Evolutionary conservation across 139 green algal species (phyloP), one percentile per base, ranked within the genome.

Genomic region (Chlamydomonas sp.): DNA sequence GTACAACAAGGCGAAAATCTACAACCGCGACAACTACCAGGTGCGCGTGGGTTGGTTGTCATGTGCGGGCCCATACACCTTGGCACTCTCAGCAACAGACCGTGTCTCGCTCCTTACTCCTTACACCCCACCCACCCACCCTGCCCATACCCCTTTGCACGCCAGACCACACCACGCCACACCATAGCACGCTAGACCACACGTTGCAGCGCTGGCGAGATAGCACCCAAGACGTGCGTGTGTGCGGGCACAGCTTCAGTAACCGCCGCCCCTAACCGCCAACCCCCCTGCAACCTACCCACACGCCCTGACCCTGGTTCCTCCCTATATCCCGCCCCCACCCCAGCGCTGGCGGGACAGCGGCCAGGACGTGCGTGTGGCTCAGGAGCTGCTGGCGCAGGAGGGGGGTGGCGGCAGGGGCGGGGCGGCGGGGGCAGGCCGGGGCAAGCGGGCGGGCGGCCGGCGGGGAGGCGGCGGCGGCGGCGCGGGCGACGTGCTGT

Each of bases 11-110:
- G 7, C 78, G 9, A 63, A 61, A 5, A 68, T 91, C 2, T 58
- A 64, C 31, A 91, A 86, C 60, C 57, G 61, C 3, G 84, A 73
- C 63, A 91, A 89, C 63, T 82, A 72, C 62, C 72, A 89, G 83
- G 88, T 86, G 59, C n/a, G 86, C 57, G 59, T 31, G 14, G 60
- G 2, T 1, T 31, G 67, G 67, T 12, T 12, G 14, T 49, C 31
- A 49, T 49, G 31, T 49, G 31, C 31, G 31, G 31, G 31, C 31
- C 31, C 31, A 49, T 49, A 49, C 31, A 20, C 73, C 73, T 8
- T 49, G 31, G 31, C 31, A 49, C 31, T 49, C 31, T 49, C 31
- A 49, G 31, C 31, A 49, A 49, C 31, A 49, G 31, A 49, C 31
- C 31, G 31, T 49, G 31, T 49, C 31, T 49, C 31, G 31, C 31